Evolutionary conservation across 169 alveolate genomes (phyloP).

Genomic region (Amoebophrya sp.): DNA sequence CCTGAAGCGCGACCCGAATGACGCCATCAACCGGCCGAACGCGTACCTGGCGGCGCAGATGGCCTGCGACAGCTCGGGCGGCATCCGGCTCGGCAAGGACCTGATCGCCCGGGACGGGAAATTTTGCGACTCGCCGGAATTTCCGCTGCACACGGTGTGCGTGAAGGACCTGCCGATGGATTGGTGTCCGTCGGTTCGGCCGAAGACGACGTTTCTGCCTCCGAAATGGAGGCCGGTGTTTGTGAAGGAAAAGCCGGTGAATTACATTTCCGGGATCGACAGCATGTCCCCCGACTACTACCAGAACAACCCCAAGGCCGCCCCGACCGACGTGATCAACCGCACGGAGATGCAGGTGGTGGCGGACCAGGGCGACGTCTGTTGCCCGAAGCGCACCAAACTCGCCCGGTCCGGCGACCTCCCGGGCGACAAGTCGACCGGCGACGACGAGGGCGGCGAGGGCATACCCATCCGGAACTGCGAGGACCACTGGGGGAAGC

Average conservation of each 20-base stretch:
- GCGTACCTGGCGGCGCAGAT: background rate
- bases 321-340: background rate
- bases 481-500: slow-evolving; percentile 21
- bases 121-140: background rate
- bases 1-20: background rate
- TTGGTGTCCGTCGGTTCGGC: background rate
- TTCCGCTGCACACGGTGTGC: background rate
- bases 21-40: background rate
- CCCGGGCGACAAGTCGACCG: background rate
- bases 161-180: background rate
- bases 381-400: background rate
- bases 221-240: slow-evolving; percentile 9
- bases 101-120: background rate
- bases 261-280: background rate
- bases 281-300: background rate
- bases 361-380: background rate
- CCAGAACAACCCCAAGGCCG: background rate
- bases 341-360: background rate
- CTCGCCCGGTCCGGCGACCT: background rate
- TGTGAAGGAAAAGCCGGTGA: background rate
- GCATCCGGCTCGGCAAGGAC: background rate
- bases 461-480: background rate
- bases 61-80: background rate
- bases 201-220: background rate
- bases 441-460: background rate